A percentile compares a stretch with the other conserved stretches of the same genome.
These are phyloP conservation scores for Hibiscus trionum DNA, from an alignment of 345 rosid genomes.

Conservation along the genomic window DNA sequence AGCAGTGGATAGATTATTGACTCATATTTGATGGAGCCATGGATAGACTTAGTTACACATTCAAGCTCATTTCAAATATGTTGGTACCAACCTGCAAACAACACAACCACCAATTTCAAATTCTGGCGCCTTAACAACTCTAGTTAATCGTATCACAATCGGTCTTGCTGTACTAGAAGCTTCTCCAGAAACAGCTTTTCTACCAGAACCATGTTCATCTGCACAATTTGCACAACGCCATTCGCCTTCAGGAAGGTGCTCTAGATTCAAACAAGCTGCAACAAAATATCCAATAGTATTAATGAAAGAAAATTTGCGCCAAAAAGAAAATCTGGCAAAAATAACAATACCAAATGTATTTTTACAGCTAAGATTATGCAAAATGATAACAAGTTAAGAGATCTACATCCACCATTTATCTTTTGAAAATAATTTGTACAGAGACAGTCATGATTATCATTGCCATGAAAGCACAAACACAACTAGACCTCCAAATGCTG, in stretches of 20 bases:
- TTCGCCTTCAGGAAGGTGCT: slow-evolving; percentile 50
- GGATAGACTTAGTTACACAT: not conserved
- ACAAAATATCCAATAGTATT: slow-evolving; percentile 16
- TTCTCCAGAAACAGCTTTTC: slow-evolving; percentile 32
- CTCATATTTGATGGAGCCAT: not conserved
- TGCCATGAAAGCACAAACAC: not conserved
- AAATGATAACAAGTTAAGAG: not conserved
- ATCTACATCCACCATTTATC: not conserved
- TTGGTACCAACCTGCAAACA: slow-evolving; percentile 69
- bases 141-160: slow-evolving; percentile 51
- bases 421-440: not conserved
- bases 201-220: slow-evolving; percentile 36
- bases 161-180: slow-evolving; percentile 26
- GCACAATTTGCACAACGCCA: slow-evolving; percentile 83
- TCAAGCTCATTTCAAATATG: not conserved
- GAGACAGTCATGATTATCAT: not conserved
- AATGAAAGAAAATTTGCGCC: not conserved
- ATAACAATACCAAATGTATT: not conserved
- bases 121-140: slow-evolving; percentile 74
- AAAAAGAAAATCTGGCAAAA: not conserved
- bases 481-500: not conserved
- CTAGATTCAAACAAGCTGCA: slow-evolving; percentile 82
- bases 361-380: not conserved
- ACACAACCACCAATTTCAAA: slow-evolving; percentile 87
- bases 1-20: not conserved